These are phyloP conservation scores for Curvularia eragrostidis DNA, from an alignment of 2,329 filamentous ascomycete species.

Conservation along the genomic window DNA sequence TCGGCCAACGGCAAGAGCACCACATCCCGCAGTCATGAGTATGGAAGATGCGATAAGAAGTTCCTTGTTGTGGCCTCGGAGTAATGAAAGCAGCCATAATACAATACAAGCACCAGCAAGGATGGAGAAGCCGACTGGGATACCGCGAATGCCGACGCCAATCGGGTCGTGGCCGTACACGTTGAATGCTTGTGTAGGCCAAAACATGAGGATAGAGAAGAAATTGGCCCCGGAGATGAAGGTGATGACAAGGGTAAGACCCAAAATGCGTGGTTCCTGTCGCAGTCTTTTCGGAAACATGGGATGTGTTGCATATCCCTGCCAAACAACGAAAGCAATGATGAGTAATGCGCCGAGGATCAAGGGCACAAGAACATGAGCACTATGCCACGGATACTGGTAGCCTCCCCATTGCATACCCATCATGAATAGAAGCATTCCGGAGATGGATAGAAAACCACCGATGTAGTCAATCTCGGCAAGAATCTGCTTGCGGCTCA, in stretches of 20 bases:
- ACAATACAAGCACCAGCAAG: constrained; percentile 67
- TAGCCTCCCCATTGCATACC: constrained; percentile 57
- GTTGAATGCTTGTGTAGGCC: constrained; percentile 43
- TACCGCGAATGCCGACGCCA: constrained; percentile 67
- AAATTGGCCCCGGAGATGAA: constrained; percentile 45
- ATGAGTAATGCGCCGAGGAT: constrained; percentile 57
- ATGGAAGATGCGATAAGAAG: constrained; percentile 65
- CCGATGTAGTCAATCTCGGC: constrained; percentile 40
- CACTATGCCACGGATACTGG: constrained; percentile 62
- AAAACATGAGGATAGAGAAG: constrained; percentile 44
- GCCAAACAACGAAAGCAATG: constrained; percentile 59
- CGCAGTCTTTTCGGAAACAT: constrained; percentile 52
- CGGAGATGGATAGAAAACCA: constrained; percentile 32
- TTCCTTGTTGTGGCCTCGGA: constrained; percentile 65
- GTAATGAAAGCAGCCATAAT: constrained; percentile 63
- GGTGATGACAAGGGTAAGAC: constrained; percentile 40
- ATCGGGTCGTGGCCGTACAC: constrained; percentile 63
- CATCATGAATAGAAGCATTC: constrained; percentile 41
- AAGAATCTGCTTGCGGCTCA: constrained; percentile 35
- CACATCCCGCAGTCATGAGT: constrained; percentile 72
- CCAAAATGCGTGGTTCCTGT: constrained; percentile 37
- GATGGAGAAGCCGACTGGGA: constrained; percentile 70
- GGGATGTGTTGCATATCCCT: constrained; percentile 45
- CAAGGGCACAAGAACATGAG: constrained; percentile 62
- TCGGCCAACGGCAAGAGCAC: constrained; percentile 59